Base-by-base conservation (phyloP, 768 basidiomycete genomes). In the Phlebiopsis flavidoalba region DNA sequence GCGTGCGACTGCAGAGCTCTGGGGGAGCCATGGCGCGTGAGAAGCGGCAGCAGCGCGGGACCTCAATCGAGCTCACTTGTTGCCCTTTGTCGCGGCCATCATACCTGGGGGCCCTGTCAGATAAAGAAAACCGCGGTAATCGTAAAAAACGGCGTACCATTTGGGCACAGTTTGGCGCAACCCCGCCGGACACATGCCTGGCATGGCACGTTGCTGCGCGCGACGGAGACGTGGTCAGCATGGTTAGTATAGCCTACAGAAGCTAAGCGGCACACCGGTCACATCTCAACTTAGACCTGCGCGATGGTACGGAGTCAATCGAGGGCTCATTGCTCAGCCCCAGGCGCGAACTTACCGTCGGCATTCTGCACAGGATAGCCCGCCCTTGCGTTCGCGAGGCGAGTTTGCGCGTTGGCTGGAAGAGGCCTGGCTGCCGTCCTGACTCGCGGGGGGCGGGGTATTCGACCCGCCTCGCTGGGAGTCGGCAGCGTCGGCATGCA, bases 181-280 rank as follows among this genome's bases (percentile, higher is more conserved):
- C 82, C 83, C 48, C 83, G 75, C 50, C 81, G 79, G 26, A 82
- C 71, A 66, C 83, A 84, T 43, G 83, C 80, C 66, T 81, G 79
- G 64, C 82, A 84, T 21, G 82, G 83, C 68, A 84, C 80, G 21
- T 71, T 70, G 31, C 80, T 83, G 66, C n/a, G 63, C 45, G 10
- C 12, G 50, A 31, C 22, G n/a, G 24, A n/a, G 33, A 31, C 24
- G 24, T 24, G 50, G 24, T 31, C 26, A 43, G 17, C 40, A 43
- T n/a, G 19, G 35, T 35, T 14, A 51, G 52, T 24, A 31, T 31
- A 52, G 31, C 21, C 21, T 10, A 52, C 21, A 26, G 19, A 31
- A 31, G 26, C 26, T 26, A 3, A 52, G 21, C 52, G 52, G 47
- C 54, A 50, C 35, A 70, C 72, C 83, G 74, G 66, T 83, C 81